A percentile compares a stretch with the other conserved stretches of the same genome.
Conservation (phyloP, 1,284 basidiomycete species). For the Fomitopsis schrenkii region DNA sequence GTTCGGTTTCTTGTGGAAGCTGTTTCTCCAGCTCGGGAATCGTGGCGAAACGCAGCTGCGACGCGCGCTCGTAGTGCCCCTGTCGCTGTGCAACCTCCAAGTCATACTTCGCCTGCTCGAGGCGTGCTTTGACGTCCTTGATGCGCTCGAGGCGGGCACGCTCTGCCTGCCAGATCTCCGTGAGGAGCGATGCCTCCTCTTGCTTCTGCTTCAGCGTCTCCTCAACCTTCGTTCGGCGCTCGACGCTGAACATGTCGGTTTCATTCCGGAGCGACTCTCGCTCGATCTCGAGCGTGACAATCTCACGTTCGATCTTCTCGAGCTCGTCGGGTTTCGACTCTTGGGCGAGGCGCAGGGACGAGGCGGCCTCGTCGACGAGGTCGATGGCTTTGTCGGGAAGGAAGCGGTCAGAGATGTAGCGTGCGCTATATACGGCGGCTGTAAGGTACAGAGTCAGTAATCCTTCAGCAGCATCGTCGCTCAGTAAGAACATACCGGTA, state of each 20-base stretch:
- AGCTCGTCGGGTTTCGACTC: slow-evolving; percentile 88
- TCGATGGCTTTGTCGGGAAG: slow-evolving; percentile 91
- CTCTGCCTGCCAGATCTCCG: slow-evolving; percentile 76
- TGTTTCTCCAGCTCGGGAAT: slow-evolving; percentile 81
- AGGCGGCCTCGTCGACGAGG: slow-evolving; percentile 88
- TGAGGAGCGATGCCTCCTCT: slow-evolving; percentile 58
- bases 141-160: slow-evolving; percentile 72
- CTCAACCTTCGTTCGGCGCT: slow-evolving; percentile 69
- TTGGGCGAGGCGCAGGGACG: slow-evolving; percentile 84
- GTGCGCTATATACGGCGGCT: slow-evolving; percentile 80
- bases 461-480: neutral
- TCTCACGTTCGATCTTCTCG: slow-evolving; percentile 78
- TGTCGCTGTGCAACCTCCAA: slow-evolving; percentile 86
- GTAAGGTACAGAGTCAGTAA: neutral
- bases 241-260: slow-evolving; percentile 75
- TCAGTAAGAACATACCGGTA: slow-evolving; percentile 46
- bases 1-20: slow-evolving; percentile 62
- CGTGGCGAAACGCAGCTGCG: slow-evolving; percentile 75
- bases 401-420: slow-evolving; percentile 84
- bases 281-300: slow-evolving; percentile 89
- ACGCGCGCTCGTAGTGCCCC: slow-evolving; percentile 81
- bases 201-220: slow-evolving; percentile 56
- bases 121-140: slow-evolving; percentile 72
- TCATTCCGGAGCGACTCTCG: slow-evolving; percentile 89
- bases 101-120: slow-evolving; percentile 85